These are phyloP conservation scores for Akanthomyces muscarius DNA, from an alignment of 2,329 filamentous ascomycete species.

Conservation along the genomic window DNA sequence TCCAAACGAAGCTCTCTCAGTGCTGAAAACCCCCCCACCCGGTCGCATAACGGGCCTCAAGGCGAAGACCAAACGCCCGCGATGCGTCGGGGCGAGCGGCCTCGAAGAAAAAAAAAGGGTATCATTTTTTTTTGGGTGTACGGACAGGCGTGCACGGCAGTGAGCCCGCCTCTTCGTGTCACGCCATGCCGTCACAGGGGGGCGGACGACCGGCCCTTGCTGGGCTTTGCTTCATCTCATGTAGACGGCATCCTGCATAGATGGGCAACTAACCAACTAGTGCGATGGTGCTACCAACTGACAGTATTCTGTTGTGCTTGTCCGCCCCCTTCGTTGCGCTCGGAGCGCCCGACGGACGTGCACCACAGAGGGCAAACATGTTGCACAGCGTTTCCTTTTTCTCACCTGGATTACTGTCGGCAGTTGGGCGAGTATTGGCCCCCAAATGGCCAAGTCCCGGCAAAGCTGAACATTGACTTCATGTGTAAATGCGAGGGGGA, in stretches of 20 bases:
- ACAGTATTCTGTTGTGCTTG: neutral
- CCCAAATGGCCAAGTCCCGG: neutral
- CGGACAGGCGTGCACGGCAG: no score
- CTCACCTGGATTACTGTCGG: neutral
- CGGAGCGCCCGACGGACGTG: neutral
- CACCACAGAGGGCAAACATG: conserved; percentile 1
- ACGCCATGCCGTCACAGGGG: no score
- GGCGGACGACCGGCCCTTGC: neutral
- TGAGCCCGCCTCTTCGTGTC: no score
- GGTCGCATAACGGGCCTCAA: conserved; percentile 16
- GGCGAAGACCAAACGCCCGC: neutral
- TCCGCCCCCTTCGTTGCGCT: neutral
- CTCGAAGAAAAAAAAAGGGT: no score
- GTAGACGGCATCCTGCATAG: neutral
- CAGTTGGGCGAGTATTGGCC: neutral
- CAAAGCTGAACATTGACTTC: neutral
- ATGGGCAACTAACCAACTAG: no score
- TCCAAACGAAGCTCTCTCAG: neutral
- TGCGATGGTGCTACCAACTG: neutral
- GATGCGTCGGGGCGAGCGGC: no score
- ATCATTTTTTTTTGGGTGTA: no score
- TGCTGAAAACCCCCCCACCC: neutral
- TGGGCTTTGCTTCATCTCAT: conserved; percentile 12
- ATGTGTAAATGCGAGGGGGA: neutral
- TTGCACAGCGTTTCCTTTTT: neutral